phyloP scores from a whole-genome alignment of 768 basidiomycete species.

The Boletus rubropictus region DNA sequence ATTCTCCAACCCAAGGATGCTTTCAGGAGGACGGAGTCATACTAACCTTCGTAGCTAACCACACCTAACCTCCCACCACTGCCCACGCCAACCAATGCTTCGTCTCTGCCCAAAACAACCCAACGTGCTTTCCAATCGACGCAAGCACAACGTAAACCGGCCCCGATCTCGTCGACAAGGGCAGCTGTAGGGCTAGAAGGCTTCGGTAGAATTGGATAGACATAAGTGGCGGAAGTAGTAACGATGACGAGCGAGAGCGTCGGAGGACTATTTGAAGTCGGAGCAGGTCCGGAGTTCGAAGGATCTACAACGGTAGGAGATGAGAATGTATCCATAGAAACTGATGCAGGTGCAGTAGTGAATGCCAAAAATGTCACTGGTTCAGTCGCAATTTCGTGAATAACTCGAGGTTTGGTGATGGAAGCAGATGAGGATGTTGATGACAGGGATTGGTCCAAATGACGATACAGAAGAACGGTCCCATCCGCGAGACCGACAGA shows the following conservation, averaged over 20 bases:
- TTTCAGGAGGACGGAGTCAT: too few relatives aligned
- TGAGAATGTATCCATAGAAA: constrained; percentile 20
- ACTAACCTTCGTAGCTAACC: constrained; percentile 85
- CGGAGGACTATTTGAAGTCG: constrained; percentile 24
- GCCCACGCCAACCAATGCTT: constrained; percentile 85
- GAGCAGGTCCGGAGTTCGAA: constrained; percentile 7
- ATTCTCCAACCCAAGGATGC: not conserved
- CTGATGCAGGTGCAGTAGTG: constrained; percentile 34
- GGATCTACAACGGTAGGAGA: constrained; percentile 15
- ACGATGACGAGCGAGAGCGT: constrained; percentile 72
- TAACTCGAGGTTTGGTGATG: constrained; percentile 78
- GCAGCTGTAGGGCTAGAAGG: constrained; percentile 60
- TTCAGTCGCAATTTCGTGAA: constrained; percentile 81
- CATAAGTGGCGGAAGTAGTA: constrained; percentile 79
- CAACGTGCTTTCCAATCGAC: constrained; percentile 70
- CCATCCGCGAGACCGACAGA: constrained; percentile 95
- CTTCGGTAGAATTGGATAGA: constrained; percentile 67
- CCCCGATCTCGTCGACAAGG: constrained; percentile 83
- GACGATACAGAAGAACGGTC: constrained; percentile 84
- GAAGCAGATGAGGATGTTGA: constrained; percentile 59
- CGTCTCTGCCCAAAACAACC: constrained; percentile 83
- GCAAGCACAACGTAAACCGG: constrained; percentile 75
- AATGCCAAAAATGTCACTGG: constrained; percentile 94
- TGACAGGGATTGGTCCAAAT: constrained; percentile 84
- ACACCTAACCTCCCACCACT: constrained; percentile 78